These are phyloP conservation scores for Agrocybe praecox DNA, from an alignment of 768 basidiomycete genomes.

Conservation along the genomic window DNA sequence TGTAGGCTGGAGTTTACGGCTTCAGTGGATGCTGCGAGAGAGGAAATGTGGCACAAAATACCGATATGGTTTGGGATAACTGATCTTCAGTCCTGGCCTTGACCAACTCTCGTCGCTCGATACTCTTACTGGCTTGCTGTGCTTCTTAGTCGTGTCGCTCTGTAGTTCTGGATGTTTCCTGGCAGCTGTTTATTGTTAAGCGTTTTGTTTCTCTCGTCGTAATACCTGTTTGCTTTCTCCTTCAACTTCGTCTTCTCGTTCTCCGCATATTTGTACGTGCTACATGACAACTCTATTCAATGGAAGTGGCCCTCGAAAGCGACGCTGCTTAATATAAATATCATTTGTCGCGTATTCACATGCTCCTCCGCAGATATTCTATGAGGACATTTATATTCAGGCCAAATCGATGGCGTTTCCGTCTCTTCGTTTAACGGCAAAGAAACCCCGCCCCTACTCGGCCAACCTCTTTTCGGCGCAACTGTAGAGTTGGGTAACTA, in stretches of 20 bases:
- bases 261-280: no score
- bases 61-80: slow-evolving; percentile 66
- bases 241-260: no score
- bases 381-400: slow-evolving; percentile 33
- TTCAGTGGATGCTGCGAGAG: slow-evolving; percentile 59
- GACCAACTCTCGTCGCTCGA: neutral
- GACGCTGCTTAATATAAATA: neutral
- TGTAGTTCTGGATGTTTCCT: no score
- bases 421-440: slow-evolving; percentile 3
- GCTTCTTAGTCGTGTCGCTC: no score
- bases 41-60: slow-evolving; percentile 66
- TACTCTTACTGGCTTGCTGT: neutral
- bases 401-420: slow-evolving; percentile 11
- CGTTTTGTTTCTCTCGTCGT: no score
- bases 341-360: neutral
- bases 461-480: slow-evolving; percentile 13
- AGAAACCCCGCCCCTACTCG: slow-evolving; percentile 4
- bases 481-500: slow-evolving; percentile 8
- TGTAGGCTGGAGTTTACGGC: slow-evolving; percentile 64
- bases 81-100: slow-evolving; percentile 36
- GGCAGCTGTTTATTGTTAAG: no score
- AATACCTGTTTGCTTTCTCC: no score
- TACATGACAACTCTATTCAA: no score
- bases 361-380: slow-evolving; percentile 31
- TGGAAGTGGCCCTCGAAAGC: neutral